Percentiles rank a stretch among this genome's conserved stretches.
phyloP scores from a whole-genome alignment of 1,284 basidiomycete species.

The Ceratobasidium sp. region DNA sequence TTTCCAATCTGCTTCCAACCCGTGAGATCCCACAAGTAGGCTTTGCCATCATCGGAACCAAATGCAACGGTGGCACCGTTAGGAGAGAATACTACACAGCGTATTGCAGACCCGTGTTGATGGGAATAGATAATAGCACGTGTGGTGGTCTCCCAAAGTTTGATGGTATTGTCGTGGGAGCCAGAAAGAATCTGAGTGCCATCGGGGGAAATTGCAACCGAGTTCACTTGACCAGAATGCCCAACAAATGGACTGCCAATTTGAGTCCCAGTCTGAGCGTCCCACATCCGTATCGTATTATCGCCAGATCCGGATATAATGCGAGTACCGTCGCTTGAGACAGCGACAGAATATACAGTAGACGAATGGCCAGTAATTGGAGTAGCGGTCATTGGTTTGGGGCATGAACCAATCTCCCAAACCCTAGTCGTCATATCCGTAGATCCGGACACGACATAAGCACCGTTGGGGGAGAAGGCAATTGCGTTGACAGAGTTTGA shows the following conservation, averaged over 20 bases:
- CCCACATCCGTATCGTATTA: constrained; percentile 22
- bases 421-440: constrained; percentile 15
- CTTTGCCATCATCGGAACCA: constrained; percentile 32
- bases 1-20: background rate
- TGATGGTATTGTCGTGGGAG: background rate
- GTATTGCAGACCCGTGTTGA: background rate
- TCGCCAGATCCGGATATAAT: constrained; percentile 24
- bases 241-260: background rate
- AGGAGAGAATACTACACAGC: constrained; percentile 16
- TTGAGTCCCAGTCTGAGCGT: background rate
- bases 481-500: constrained; percentile 15
- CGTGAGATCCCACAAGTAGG: constrained; percentile 22
- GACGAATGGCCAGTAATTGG: constrained; percentile 16
- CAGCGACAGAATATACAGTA: background rate
- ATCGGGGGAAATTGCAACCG: background rate
- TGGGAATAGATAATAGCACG: background rate
- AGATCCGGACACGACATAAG: constrained; percentile 22
- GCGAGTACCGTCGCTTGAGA: constrained; percentile 14
- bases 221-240: background rate
- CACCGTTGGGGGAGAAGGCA: constrained; percentile 30
- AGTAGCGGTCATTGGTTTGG: background rate
- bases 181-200: background rate
- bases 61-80: constrained; percentile 9
- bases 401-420: constrained; percentile 16
- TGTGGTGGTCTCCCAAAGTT: background rate